Conservation (phyloP, 129 eudicot species). For the Tagetes patula region DNA sequence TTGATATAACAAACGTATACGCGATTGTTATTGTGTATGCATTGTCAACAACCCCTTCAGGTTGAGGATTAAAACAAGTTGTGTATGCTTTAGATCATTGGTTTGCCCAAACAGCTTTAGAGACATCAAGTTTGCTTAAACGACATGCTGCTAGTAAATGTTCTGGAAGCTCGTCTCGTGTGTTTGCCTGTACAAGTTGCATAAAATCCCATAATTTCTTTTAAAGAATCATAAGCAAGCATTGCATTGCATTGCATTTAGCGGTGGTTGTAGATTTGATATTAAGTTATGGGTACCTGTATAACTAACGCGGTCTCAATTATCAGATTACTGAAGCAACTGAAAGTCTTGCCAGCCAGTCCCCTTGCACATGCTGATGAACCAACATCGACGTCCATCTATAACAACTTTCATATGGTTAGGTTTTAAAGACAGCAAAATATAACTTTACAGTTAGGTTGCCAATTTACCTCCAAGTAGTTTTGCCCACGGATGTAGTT, state of each 20-base stretch:
- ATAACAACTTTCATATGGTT: conserved; percentile 19
- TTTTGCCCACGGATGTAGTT: conserved; percentile 58
- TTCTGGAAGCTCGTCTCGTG: conserved; percentile 73
- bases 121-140: conserved; percentile 55
- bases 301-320: conserved; percentile 54
- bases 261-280: neutral
- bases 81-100: conserved; percentile 17
- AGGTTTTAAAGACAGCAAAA: neutral
- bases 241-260: neutral
- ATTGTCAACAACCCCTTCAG: conserved; percentile 21
- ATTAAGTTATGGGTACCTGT: conserved; percentile 44
- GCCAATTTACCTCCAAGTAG: conserved; percentile 62
- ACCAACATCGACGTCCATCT: conserved; percentile 76
- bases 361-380: conserved; percentile 70
- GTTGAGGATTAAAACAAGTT: neutral
- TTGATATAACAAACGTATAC: no score
- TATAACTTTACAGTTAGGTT: neutral
- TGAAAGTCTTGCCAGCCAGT: conserved; percentile 55
- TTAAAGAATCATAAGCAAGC: no score
- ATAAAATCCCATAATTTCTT: neutral
- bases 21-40: neutral
- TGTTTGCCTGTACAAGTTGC: conserved; percentile 48
- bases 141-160: conserved; percentile 56
- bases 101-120: conserved; percentile 49
- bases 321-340: conserved; percentile 57